Base-by-base conservation (phyloP, 495 filamentous ascomycete species). In the Bryoglossum gracile region DNA sequence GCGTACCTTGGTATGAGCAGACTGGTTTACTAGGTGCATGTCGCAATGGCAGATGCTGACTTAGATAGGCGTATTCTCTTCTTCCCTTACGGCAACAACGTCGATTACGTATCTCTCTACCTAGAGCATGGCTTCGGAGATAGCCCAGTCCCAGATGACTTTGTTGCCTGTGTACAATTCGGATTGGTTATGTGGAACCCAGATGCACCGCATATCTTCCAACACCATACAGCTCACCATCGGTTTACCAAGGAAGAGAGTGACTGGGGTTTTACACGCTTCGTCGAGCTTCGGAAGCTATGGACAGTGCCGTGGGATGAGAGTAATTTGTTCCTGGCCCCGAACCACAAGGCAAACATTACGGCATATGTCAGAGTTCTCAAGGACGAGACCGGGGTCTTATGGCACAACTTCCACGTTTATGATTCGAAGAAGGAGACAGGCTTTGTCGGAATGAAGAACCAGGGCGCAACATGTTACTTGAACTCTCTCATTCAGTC, bases 351-450 rank as follows among this genome's bases (percentile, higher is more conserved):
- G 23, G 87, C 84, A 40, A 91, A 86, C 55, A 72, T 97, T 54
- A 95, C 89, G 1, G 92, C 90, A 40, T 99, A 94, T 60, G 86
- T 99, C 40, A 79, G 91, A 37, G 78, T 95, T 39, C 82, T 95
- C 35, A 94, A 96, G 66, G 92, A 99, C 63, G 92, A 95, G 24
- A 99, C 92, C 2, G 92, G 92, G 43, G 92, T 99, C n/a, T 66
- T 99, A 51, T 99, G 92, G 92, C 92, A 99, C 66, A 96, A 87
- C 68, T 96, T 99, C 68, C 78, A 85, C 57, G 94, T 96, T 70
- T 98, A 98, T 59, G 92, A 99, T 60, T 97, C 94, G 14, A 99
- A 96, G 69, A 94, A 91, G 62, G 90, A 95, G 69, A 99, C 92
- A 10, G 92, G 90, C 35, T 95, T 87, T 75, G 92, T 99, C 34